Evolutionary conservation across 441 rosid genomes (phyloP).

Genomic region (Metrosideros polymorpha): DNA sequence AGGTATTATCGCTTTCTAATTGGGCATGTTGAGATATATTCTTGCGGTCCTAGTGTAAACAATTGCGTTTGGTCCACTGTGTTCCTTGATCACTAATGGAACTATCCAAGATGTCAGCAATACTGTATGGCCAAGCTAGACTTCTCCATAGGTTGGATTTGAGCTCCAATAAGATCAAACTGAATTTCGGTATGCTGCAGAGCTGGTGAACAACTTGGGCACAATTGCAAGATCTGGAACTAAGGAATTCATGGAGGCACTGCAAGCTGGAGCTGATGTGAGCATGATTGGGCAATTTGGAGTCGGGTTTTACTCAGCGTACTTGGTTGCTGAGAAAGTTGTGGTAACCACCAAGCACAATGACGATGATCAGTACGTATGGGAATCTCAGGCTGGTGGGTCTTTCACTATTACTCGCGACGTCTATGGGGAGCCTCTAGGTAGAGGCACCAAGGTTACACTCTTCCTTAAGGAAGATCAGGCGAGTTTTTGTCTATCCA

Average conservation of each 20-base stretch:
- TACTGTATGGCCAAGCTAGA: neutral
- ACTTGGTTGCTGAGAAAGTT: conserved; percentile 3
- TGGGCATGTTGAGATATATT: neutral
- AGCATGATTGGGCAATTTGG: conserved; percentile 8
- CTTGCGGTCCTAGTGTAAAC: neutral
- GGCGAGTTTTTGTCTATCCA: neutral
- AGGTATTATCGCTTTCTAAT: neutral
- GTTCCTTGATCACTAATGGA: neutral
- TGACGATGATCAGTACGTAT: conserved; percentile 1
- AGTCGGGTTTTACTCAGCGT: neutral
- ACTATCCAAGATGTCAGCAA: neutral
- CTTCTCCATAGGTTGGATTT: neutral
- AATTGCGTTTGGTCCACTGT: neutral
- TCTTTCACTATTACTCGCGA: conserved; percentile 1
- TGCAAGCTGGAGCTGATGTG: conserved; percentile 5
- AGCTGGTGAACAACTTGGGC: conserved; percentile 6
- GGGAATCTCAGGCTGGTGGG: neutral
- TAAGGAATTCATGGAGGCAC: conserved; percentile 3
- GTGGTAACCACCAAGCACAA: conserved; percentile 3
- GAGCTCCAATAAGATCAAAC: neutral
- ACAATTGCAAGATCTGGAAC: conserved; percentile 1
- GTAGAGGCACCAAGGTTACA: conserved; percentile 1
- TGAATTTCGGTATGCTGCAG: neutral
- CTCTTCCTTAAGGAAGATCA: conserved; percentile 6
- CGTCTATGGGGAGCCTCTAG: neutral